phyloP scores from a whole-genome alignment of 2,329 filamentous ascomycete species.

The Scedosporium aurantiacum region DNA sequence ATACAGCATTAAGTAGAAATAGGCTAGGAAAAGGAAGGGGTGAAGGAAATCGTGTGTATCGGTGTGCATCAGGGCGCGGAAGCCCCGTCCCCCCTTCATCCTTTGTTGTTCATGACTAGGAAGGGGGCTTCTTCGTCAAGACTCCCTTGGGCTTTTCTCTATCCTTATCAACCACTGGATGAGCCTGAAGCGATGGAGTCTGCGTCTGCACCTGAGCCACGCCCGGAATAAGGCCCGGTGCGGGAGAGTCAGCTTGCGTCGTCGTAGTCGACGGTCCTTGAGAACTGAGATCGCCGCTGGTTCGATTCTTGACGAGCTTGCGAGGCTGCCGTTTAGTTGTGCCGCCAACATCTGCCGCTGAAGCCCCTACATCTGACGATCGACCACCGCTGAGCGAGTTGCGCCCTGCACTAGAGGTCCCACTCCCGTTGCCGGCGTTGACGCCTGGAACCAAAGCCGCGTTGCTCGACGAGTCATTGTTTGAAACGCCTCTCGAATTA shows the following conservation, averaged over 20 bases:
- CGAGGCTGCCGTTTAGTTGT: not conserved
- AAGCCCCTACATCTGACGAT: not conserved
- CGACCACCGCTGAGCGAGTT: not conserved
- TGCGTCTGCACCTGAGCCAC: not conserved
- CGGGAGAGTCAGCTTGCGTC: not conserved
- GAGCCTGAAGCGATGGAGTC: not conserved
- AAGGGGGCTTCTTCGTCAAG: conserved; percentile 3
- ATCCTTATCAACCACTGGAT: not conserved
- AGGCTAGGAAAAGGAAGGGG: too few species aligned
- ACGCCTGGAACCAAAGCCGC: not conserved
- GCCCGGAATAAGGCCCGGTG: not conserved
- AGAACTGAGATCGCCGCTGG: not conserved
- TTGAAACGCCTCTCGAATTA: not conserved
- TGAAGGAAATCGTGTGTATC: too few species aligned
- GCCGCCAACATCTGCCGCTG: not conserved
- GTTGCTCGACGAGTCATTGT: not conserved
- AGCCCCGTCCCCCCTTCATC: too few species aligned
- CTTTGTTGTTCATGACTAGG: too few species aligned
- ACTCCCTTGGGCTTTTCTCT: not conserved
- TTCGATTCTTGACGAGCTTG: not conserved
- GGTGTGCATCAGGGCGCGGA: too few species aligned
- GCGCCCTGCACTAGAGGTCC: not conserved
- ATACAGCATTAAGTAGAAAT: too few species aligned
- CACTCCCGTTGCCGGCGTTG: not conserved
- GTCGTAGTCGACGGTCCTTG: too few species aligned